Percentiles rank a stretch among this genome's conserved stretches.
Conservation (phyloP, 129 eudicot genomes). For the Ambrosia trifida region DNA sequence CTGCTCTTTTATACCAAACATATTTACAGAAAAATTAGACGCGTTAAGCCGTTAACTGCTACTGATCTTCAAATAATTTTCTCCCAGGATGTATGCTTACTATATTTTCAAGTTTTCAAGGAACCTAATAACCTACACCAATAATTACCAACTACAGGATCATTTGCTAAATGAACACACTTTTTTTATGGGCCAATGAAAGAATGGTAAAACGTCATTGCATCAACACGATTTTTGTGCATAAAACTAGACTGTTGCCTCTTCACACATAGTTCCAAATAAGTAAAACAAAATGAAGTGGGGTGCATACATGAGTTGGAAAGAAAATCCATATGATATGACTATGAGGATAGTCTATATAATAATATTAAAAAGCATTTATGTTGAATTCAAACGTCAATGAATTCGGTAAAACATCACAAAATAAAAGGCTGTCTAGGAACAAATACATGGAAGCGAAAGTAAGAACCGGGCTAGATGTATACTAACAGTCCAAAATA, state of each 20-base stretch:
- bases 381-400: neutral
- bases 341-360: neutral
- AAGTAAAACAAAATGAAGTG: slow-evolving; percentile 6
- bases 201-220: neutral
- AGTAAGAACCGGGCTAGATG: slow-evolving; percentile 24
- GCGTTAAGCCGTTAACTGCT: neutral
- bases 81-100: slow-evolving; percentile 3
- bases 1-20: neutral
- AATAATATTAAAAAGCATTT: neutral
- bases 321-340: slow-evolving; percentile 14
- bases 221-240: neutral
- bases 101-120: slow-evolving; percentile 14
- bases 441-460: slow-evolving; percentile 25
- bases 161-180: slow-evolving; percentile 9
- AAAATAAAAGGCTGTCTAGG: slow-evolving; percentile 19
- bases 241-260: slow-evolving; percentile 3
- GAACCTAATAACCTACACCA: slow-evolving; percentile 2
- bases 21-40: neutral
- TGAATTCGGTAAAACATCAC: slow-evolving; percentile 16
- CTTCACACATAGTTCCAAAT: neutral
- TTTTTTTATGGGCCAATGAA: neutral
- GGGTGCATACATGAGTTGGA: neutral
- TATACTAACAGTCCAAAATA: slow-evolving; percentile 23
- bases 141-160: neutral
- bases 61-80: neutral